These are phyloP conservation scores for Cladosporium sp. DNA, from an alignment of 2,329 filamentous ascomycete species.

Conservation along the genomic window DNA sequence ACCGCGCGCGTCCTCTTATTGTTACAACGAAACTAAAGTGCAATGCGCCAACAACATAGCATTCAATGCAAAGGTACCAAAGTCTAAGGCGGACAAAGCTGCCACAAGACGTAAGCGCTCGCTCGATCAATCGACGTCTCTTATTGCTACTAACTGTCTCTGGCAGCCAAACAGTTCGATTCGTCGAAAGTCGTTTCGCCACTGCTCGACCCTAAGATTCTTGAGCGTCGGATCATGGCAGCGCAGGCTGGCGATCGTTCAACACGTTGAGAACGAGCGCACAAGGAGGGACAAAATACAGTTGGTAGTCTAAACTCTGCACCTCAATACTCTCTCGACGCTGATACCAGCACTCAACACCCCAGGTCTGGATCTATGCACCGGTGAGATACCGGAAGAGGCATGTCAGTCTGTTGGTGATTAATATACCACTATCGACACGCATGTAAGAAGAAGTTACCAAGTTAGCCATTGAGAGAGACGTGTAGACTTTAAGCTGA, in stretches of 20 bases:
- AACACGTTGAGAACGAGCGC: neutral
- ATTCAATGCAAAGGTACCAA: slow-evolving; percentile 11
- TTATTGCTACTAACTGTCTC: neutral
- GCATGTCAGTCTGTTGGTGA: no score
- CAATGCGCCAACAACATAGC: slow-evolving; percentile 8
- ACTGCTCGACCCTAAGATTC: slow-evolving; percentile 23
- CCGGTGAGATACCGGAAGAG: no score
- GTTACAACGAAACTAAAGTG: neutral
- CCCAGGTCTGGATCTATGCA: no score
- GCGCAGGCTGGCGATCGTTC: neutral
- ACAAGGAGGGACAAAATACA: no score
- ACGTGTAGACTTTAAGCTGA: no score
- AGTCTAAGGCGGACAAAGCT: neutral
- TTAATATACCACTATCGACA: no score
- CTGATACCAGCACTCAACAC: no score
- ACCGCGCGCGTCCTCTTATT: neutral
- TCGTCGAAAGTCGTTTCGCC: slow-evolving; percentile 20
- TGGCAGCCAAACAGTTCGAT: slow-evolving; percentile 19
- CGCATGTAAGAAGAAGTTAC: no score
- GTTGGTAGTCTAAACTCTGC: no score
- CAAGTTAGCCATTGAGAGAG: no score
- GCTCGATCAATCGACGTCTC: neutral
- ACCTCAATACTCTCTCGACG: no score
- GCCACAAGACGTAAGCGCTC: neutral
- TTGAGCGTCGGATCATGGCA: slow-evolving; percentile 16